Percentiles rank a stretch among this genome's conserved stretches.
Evolutionary conservation across 2,329 filamentous ascomycete species (phyloP).

Genomic region (Diplocarpon rosae): DNA sequence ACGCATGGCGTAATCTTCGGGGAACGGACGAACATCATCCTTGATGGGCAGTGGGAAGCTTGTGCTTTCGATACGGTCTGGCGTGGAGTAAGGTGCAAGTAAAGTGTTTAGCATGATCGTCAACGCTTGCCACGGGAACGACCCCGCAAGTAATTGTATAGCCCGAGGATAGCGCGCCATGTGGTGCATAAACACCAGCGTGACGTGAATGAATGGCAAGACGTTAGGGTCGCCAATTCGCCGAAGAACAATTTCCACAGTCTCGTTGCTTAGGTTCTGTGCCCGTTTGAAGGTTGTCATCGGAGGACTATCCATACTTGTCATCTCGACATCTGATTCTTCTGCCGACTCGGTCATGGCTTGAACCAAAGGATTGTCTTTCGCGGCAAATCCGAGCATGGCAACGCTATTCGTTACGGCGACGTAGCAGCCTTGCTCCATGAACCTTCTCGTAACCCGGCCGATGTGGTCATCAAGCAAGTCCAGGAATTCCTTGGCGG

Average conservation of each 20-base stretch:
- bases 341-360: not conserved
- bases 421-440: conserved; percentile 43
- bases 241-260: conserved; percentile 17
- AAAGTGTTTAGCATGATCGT: conserved; percentile 20
- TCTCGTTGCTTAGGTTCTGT: conserved; percentile 14
- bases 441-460: conserved; percentile 34
- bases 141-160: conserved; percentile 11
- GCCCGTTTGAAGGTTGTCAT: conserved; percentile 15
- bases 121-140: conserved; percentile 22
- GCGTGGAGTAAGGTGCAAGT: conserved; percentile 4
- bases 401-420: conserved; percentile 35
- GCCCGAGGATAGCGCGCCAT: conserved; percentile 15
- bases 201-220: conserved; percentile 23
- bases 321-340: conserved; percentile 4
- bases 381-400: conserved; percentile 23
- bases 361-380: conserved; percentile 14
- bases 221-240: conserved; percentile 23
- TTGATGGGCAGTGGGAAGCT: conserved; percentile 19
- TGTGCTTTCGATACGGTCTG: conserved; percentile 13
- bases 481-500: conserved; percentile 38
- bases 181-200: conserved; percentile 20
- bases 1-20: conserved; percentile 24
- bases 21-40: conserved; percentile 20
- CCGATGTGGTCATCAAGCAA: conserved; percentile 47
- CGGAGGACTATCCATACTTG: not conserved